Evolutionary conservation across 225 moss, liverwort and hornwort species (phyloP).

Genomic region (Pleurozium schreberi): DNA sequence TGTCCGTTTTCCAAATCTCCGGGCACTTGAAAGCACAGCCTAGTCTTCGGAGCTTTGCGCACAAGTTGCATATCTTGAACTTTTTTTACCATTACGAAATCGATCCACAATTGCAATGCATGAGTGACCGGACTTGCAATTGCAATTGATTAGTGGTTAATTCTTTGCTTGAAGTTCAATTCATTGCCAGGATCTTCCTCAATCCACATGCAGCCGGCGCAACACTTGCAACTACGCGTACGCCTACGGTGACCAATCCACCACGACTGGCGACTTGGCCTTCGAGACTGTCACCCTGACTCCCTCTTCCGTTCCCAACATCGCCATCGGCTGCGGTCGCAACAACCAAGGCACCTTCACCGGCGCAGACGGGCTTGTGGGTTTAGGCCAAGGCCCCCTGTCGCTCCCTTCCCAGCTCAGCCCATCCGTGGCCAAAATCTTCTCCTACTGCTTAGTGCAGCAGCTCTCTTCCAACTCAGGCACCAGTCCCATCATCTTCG

Average conservation of each 20-base stretch:
- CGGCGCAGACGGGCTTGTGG: not conserved
- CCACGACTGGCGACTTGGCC: not conserved
- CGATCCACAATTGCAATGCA: not conserved
- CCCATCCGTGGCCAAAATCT: not conserved
- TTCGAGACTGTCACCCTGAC: not conserved
- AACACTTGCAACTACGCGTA: not conserved
- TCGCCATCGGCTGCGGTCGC: conserved; percentile 4
- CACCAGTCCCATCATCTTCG: conserved; percentile 4
- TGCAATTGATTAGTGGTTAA: too few species aligned
- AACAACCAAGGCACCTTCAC: not conserved
- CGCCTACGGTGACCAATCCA: conserved; percentile 4
- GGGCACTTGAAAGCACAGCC: not conserved
- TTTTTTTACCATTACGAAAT: not conserved
- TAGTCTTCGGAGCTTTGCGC: not conserved
- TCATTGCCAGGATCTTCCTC: not conserved
- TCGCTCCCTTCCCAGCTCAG: conserved; percentile 9
- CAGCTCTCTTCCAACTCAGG: not conserved
- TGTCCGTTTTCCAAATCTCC: not conserved
- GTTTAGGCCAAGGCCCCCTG: conserved; percentile 10
- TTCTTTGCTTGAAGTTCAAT: not conserved
- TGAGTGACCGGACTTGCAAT: not conserved
- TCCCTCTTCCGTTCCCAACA: not conserved
- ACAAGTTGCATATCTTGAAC: too few species aligned
- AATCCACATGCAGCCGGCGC: not conserved
- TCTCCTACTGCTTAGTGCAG: conserved; percentile 8